A percentile compares a stretch with the other conserved stretches of the same genome.
Conservation (phyloP, 2,329 filamentous ascomycete genomes). For the Claviceps digitariae region DNA sequence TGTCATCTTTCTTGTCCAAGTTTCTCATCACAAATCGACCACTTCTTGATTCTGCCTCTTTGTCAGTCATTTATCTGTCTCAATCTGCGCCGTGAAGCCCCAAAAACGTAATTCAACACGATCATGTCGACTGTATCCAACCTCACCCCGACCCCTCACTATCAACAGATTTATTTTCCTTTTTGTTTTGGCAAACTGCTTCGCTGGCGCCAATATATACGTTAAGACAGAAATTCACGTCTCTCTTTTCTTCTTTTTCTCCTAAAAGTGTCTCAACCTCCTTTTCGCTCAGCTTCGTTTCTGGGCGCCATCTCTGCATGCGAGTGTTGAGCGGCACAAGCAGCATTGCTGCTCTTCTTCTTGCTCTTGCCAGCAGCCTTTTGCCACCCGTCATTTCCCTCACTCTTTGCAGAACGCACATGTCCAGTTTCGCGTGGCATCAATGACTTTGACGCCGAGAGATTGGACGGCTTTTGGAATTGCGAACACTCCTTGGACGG, state of each 20-base stretch:
- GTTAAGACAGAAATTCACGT: too few species aligned
- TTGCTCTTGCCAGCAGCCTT: constrained; percentile 38
- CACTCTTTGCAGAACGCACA: constrained; percentile 38
- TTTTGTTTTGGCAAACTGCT: not conserved
- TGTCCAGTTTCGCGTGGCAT: constrained; percentile 38
- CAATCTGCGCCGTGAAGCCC: not conserved
- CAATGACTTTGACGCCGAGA: constrained; percentile 20
- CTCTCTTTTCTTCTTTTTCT: not conserved
- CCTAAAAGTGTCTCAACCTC: constrained; percentile 23
- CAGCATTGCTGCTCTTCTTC: constrained; percentile 35
- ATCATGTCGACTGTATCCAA: constrained; percentile 6
- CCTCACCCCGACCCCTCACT: too few species aligned
- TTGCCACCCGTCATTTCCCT: constrained; percentile 43
- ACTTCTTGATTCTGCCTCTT: not conserved
- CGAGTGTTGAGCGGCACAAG: constrained; percentile 21
- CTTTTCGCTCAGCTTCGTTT: constrained; percentile 48
- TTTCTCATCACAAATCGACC: not conserved
- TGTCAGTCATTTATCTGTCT: constrained; percentile 3
- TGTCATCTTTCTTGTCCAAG: not conserved
- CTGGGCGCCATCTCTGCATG: constrained; percentile 42
- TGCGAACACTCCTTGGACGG: constrained; percentile 1
- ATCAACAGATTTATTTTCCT: not conserved
- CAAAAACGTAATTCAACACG: constrained; percentile 4
- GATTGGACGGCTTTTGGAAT: constrained; percentile 12
- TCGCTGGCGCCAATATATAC: too few species aligned